Percentiles rank a stretch among this genome's conserved stretches.
phyloP scores from a whole-genome alignment of 495 filamentous ascomycete genomes.

The Bacidia rubella region DNA sequence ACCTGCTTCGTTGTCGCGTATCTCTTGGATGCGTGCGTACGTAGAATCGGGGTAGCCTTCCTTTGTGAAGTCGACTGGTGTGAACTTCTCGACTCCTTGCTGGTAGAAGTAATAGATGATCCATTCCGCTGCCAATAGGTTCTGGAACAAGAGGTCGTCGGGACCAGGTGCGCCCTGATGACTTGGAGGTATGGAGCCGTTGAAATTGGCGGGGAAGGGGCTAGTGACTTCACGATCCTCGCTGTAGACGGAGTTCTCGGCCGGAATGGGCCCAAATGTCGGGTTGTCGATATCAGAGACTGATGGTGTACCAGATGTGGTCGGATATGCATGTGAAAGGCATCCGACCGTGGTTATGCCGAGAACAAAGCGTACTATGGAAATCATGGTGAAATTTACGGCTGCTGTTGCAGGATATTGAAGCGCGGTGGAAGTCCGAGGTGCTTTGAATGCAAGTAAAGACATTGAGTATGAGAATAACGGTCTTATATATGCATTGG shows the following conservation, averaged over 20 bases:
- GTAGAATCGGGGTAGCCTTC: constrained; percentile 32
- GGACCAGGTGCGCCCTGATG: constrained; percentile 21
- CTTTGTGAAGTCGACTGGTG: constrained; percentile 25
- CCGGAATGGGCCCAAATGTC: constrained; percentile 7
- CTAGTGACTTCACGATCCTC: constrained; percentile 2
- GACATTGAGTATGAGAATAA: no score
- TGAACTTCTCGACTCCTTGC: constrained; percentile 34
- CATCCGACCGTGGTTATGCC: no score
- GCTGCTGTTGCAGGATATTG: no score
- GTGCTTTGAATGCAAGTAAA: no score
- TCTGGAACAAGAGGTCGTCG: constrained; percentile 39
- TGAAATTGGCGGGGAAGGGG: constrained; percentile 34
- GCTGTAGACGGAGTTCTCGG: constrained; percentile 8
- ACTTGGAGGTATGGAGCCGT: constrained; percentile 30
- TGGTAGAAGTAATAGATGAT: constrained; percentile 43
- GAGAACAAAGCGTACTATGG: no score
- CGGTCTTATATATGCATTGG: no score
- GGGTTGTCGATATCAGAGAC: constrained; percentile 11
- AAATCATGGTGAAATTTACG: no score
- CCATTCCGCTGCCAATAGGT: constrained; percentile 41
- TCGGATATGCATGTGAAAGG: no score
- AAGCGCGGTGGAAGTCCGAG: no score
- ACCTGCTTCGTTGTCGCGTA: constrained; percentile 44
- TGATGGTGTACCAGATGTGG: no score
- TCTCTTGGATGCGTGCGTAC: constrained; percentile 36